Conservation (phyloP, 2,329 filamentous ascomycete species). For the Neonectria punicea region DNA sequence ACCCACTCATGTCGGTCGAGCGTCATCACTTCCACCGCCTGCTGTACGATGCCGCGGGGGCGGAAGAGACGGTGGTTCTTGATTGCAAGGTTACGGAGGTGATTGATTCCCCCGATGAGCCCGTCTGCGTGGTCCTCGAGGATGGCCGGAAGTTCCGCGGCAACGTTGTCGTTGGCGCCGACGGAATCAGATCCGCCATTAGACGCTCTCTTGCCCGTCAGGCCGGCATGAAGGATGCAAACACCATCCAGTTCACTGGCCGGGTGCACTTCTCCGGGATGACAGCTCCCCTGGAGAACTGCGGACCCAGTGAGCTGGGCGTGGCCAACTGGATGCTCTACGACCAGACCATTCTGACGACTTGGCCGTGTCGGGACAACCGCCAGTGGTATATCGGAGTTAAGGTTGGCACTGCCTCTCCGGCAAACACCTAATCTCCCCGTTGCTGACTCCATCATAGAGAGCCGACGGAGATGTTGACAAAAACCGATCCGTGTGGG, state of each 20-base stretch:
- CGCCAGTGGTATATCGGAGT: conserved; percentile 23
- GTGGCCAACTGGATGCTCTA: conserved; percentile 26
- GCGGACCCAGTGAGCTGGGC: conserved; percentile 11
- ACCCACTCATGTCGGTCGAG: conserved; percentile 21
- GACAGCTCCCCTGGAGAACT: conserved; percentile 20
- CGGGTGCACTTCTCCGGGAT: conserved; percentile 23
- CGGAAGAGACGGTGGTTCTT: conserved; percentile 6
- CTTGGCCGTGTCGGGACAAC: conserved; percentile 21
- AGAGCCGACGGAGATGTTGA: conserved; percentile 21
- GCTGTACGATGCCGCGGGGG: conserved; percentile 21
- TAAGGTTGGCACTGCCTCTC: conserved; percentile 16
- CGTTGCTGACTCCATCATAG: conserved; percentile 11
- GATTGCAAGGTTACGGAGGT: conserved; percentile 20
- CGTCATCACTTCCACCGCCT: conserved; percentile 20
- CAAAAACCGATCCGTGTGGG: conserved; percentile 22
- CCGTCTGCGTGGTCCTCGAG: conserved; percentile 13
- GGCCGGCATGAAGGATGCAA: conserved; percentile 20
- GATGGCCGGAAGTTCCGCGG: conserved; percentile 19
- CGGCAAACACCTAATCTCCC: not conserved
- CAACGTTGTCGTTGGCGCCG: conserved; percentile 19
- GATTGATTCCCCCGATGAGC: conserved; percentile 8
- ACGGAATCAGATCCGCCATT: conserved; percentile 22
- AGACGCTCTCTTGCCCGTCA: conserved; percentile 15
- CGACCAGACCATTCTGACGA: conserved; percentile 21
- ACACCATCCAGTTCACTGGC: conserved; percentile 22